These are phyloP conservation scores for Psidium friedrichsthalianum DNA, from an alignment of 345 rosid genomes.

Conservation along the genomic window DNA sequence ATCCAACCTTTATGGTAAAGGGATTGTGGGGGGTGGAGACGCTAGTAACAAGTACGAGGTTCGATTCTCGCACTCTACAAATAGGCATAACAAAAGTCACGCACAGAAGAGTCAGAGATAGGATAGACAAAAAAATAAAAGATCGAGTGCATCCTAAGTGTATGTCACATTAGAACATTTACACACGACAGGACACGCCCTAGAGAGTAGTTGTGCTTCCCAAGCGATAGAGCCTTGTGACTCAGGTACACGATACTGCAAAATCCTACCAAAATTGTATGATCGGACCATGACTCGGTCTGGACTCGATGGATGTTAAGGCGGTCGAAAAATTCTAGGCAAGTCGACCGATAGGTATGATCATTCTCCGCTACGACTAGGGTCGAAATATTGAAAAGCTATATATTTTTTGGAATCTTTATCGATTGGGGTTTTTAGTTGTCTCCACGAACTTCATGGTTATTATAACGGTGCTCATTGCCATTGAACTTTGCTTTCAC, in stretches of 20 bases:
- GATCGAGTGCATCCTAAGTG: too few relatives aligned
- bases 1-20: too few relatives aligned
- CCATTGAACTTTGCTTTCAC: neutral
- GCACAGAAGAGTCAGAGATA: too few relatives aligned
- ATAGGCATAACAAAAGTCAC: too few relatives aligned
- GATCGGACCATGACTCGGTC: neutral
- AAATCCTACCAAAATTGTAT: neutral
- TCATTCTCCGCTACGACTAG: neutral
- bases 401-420: neutral
- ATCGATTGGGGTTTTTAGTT: neutral
- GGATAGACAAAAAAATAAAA: too few relatives aligned
- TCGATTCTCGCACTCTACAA: too few relatives aligned
- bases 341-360: neutral
- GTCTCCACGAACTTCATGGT: neutral
- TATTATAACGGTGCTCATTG: neutral
- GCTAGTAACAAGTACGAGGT: too few relatives aligned
- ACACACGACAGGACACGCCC: too few relatives aligned
- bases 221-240: neutral
- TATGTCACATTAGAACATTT: too few relatives aligned
- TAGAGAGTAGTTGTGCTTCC: too few relatives aligned
- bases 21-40: too few relatives aligned
- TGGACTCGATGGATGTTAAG: neutral
- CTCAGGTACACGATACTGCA: neutral
- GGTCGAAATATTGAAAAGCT: neutral
- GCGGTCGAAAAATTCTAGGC: neutral